phyloP scores from a whole-genome alignment of 2,329 filamentous ascomycete genomes.

The Colletotrichum sp. region DNA sequence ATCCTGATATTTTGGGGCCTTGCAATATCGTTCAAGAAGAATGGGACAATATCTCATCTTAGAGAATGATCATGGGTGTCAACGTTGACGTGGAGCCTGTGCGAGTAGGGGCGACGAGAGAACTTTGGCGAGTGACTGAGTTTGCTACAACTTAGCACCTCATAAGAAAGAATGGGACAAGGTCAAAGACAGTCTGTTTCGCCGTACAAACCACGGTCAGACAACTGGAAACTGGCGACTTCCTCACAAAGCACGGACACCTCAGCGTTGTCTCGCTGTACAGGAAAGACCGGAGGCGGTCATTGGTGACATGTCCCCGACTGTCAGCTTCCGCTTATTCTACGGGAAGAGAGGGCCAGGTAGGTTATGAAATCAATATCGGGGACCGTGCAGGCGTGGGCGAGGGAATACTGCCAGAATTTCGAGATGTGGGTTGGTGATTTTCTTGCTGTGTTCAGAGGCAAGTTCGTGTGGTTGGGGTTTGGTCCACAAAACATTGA shows the following conservation, averaged over 20 bases:
- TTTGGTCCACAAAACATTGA: background rate
- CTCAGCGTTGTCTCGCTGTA: background rate
- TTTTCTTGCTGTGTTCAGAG: background rate
- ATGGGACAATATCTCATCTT: rapidly evolving
- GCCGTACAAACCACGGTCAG: background rate
- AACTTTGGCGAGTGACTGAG: rapidly evolving
- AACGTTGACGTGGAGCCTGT: background rate
- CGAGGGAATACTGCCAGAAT: background rate
- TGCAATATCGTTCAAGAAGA: rapidly evolving
- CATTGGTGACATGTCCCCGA: background rate
- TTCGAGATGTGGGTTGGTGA: background rate
- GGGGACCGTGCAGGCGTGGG: background rate
- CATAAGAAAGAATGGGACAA: background rate
- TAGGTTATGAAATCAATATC: background rate
- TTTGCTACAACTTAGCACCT: background rate
- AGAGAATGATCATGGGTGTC: rapidly evolving
- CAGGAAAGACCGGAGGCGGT: background rate
- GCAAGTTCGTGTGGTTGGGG: background rate
- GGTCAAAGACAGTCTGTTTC: background rate
- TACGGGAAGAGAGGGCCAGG: background rate
- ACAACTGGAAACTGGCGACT: background rate
- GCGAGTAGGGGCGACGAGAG: background rate
- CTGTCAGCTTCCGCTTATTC: rapidly evolving
- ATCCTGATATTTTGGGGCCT: background rate
- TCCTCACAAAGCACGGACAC: background rate